Evolutionary conservation across 2,329 filamentous ascomycete species (phyloP).

Genomic region (Sclerotinia spermophila): DNA sequence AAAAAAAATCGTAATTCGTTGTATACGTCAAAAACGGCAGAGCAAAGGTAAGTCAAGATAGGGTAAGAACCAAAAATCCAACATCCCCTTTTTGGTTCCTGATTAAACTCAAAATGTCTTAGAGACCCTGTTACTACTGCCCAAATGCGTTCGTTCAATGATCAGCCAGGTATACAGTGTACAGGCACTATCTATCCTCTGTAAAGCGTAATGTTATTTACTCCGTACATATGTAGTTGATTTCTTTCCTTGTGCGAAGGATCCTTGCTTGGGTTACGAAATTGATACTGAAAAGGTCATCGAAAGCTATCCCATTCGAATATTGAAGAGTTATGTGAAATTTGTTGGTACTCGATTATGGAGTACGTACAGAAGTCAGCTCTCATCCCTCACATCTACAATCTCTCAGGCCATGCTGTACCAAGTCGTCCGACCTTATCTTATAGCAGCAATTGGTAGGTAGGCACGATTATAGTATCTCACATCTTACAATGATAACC

Average conservation of each 20-base stretch:
- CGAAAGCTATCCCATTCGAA: background rate
- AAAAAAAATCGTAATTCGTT: constrained; percentile 1
- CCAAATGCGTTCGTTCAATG: background rate
- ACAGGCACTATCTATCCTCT: background rate
- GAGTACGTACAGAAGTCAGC: background rate
- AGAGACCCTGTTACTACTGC: background rate
- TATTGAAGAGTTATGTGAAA: background rate
- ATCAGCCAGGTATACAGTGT: background rate
- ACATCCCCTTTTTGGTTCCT: constrained; percentile 10
- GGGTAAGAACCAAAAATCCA: background rate
- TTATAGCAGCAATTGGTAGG: background rate
- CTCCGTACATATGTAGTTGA: too few species aligned
- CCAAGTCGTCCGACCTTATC: background rate
- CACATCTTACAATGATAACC: background rate
- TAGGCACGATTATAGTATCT: background rate
- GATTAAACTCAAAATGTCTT: constrained; percentile 1
- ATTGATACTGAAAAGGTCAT: background rate
- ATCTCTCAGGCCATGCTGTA: background rate
- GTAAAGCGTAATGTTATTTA: background rate
- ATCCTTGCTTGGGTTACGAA: background rate
- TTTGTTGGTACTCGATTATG: background rate
- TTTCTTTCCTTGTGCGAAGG: background rate
- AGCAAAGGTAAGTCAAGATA: background rate
- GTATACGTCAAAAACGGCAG: background rate
- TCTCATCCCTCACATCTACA: background rate